These are phyloP conservation scores for Gossypium gossypioides DNA, from an alignment of 441 rosid genomes.

Conservation along the genomic window DNA sequence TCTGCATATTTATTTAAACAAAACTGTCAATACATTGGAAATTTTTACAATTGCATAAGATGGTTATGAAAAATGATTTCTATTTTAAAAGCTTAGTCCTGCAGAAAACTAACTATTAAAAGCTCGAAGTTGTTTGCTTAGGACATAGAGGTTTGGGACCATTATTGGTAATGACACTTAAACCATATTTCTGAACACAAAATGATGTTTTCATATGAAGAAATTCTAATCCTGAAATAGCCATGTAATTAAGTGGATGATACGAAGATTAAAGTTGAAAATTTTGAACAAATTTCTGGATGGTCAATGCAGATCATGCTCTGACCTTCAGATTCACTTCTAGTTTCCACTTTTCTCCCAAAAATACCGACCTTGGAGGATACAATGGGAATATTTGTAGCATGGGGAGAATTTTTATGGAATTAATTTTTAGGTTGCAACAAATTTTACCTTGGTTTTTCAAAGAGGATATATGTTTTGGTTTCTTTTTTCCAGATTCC, in stretches of 20 bases:
- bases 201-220: neutral
- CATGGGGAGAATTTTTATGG: neutral
- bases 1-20: neutral
- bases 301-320: neutral
- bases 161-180: neutral
- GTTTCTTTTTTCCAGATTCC: conserved; percentile 46
- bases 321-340: conserved; percentile 2
- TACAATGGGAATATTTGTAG: neutral
- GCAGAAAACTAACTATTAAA: neutral
- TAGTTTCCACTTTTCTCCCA: neutral
- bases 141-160: neutral
- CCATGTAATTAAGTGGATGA: neutral
- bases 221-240: neutral
- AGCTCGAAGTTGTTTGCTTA: neutral
- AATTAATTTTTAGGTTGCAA: conserved; percentile 4
- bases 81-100: neutral
- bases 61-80: neutral
- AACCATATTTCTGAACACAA: neutral
- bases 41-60: neutral
- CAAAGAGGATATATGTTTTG: neutral
- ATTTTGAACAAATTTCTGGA: neutral
- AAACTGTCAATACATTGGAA: neutral
- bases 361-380: neutral
- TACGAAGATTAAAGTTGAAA: neutral
- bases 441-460: conserved; percentile 4